Evolutionary conservation across 176 grass and related monocot species (phyloP).

Genomic region (Oryza meyeriana): DNA sequence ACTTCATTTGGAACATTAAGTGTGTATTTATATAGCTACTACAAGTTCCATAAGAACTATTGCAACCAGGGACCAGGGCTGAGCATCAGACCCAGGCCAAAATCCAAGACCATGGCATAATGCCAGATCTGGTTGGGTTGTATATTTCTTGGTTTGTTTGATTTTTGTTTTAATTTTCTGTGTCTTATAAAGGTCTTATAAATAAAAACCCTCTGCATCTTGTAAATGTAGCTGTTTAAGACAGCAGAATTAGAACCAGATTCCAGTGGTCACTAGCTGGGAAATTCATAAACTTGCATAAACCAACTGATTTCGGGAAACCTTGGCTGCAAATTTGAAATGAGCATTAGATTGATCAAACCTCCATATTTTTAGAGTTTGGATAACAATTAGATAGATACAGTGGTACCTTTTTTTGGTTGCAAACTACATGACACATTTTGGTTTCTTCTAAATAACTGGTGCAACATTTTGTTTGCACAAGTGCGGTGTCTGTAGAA

Average conservation of each 20-base stretch:
- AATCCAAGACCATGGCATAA: not conserved
- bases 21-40: not conserved
- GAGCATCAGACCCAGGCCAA: not conserved
- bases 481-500: not conserved
- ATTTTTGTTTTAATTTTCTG: not conserved
- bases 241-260: not conserved
- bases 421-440: not conserved
- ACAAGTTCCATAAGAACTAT: not conserved
- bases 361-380: not conserved
- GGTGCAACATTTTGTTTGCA: not conserved
- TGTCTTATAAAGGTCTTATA: not conserved
- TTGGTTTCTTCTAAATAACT: not conserved
- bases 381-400: not conserved
- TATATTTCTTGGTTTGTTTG: constrained; percentile 5
- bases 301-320: constrained; percentile 7
- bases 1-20: not conserved
- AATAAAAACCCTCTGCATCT: not conserved
- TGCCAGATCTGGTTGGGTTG: not conserved
- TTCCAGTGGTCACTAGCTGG: not conserved
- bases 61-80: not conserved
- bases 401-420: not conserved
- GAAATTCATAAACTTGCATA: not conserved
- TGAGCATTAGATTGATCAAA: not conserved
- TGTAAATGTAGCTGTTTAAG: constrained; percentile 9
- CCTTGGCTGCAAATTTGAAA: not conserved